A percentile compares a stretch with the other conserved stretches of the same genome.
Evolutionary conservation across 2,329 filamentous ascomycete genomes (phyloP).

Genomic region (Aureobasidium melanogenum): DNA sequence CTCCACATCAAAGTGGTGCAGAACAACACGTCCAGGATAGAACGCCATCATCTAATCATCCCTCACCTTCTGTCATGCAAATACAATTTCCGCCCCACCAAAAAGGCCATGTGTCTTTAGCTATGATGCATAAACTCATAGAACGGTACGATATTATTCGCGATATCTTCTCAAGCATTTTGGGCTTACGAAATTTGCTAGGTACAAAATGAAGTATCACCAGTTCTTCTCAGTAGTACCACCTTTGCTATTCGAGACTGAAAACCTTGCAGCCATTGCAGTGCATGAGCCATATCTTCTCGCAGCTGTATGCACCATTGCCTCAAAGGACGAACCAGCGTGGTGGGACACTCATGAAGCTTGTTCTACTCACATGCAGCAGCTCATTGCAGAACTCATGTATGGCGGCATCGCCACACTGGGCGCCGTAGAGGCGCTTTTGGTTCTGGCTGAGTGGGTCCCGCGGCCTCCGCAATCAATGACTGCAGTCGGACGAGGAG

Average conservation of each 20-base stretch:
- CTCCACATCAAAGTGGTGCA: conserved; percentile 13
- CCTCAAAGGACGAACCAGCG: conserved; percentile 25
- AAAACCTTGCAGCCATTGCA: conserved; percentile 21
- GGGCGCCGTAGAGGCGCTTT: conserved; percentile 26
- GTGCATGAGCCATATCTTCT: conserved; percentile 24
- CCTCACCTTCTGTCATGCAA: not conserved
- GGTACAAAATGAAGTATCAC: conserved; percentile 26
- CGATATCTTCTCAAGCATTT: not conserved
- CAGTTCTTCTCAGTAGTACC: conserved; percentile 26
- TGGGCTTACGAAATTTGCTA: not conserved
- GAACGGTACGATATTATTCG: not conserved
- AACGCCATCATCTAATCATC: not conserved
- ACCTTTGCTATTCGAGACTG: conserved; percentile 21
- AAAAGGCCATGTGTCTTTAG: conserved; percentile 21
- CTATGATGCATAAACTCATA: conserved; percentile 22
- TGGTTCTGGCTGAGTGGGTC: conserved; percentile 27
- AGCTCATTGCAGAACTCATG: conserved; percentile 23
- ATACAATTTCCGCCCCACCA: conserved; percentile 20
- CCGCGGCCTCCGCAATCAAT: conserved; percentile 22
- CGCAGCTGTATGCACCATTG: conserved; percentile 25
- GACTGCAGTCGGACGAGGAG: conserved; percentile 23
- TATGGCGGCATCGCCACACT: conserved; percentile 24
- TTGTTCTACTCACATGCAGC: conserved; percentile 26
- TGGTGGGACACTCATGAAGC: conserved; percentile 26
- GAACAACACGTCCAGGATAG: not conserved